phyloP scores from a whole-genome alignment of 1,284 basidiomycete species.

The Cryptococcus sp. region DNA sequence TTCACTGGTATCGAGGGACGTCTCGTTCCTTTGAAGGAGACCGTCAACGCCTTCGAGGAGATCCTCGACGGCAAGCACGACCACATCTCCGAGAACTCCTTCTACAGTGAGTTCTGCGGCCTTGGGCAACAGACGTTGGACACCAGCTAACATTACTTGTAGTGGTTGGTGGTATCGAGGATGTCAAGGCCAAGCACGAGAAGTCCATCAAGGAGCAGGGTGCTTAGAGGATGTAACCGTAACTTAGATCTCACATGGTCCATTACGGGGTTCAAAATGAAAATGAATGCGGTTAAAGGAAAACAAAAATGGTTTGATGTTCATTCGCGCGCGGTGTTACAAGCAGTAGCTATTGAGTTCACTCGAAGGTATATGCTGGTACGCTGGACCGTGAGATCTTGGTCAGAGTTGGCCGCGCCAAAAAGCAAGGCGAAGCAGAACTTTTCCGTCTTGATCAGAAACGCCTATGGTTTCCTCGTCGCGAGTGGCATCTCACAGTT shows the following conservation, averaged over 20 bases:
- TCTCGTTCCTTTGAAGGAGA: constrained; percentile 91
- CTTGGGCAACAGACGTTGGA: neutral
- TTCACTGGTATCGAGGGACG: constrained; percentile 99
- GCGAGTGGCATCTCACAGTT: too few relatives aligned
- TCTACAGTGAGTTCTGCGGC: constrained; percentile 64
- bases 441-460: too few relatives aligned
- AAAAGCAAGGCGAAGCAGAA: too few relatives aligned
- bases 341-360: too few relatives aligned
- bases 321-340: too few relatives aligned
- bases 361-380: too few relatives aligned
- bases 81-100: constrained; percentile 85
- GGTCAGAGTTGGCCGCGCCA: too few relatives aligned
- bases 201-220: constrained; percentile 91
- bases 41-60: constrained; percentile 90
- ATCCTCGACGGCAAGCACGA: constrained; percentile 90
- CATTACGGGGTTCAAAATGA: neutral
- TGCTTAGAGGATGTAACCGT: constrained; percentile 6
- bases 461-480: too few relatives aligned
- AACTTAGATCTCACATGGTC: neutral
- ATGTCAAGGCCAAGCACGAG: constrained; percentile 94
- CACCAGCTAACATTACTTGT: constrained; percentile 1
- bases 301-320: too few relatives aligned
- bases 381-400: too few relatives aligned
- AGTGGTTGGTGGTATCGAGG: constrained; percentile 68
- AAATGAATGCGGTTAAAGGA: neutral